A percentile compares a stretch with the other conserved stretches of the same genome.
Evolutionary conservation across 192 early-diverging fungal genomes (phyloP).

Genomic region (Podila verticillata): DNA sequence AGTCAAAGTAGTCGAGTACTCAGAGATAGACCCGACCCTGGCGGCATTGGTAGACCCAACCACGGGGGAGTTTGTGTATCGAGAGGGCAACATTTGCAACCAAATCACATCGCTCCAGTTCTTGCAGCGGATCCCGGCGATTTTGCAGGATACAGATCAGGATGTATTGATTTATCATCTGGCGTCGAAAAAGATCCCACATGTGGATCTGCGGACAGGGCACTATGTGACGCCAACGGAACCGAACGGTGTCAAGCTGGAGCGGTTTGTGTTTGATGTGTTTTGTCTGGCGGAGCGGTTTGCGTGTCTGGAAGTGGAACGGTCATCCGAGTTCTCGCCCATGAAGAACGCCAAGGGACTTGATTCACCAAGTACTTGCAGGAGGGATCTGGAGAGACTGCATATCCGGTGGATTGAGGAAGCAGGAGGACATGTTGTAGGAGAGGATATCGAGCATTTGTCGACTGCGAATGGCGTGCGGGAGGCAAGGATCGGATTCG

Average conservation of each 20-base stretch:
- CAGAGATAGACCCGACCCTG: slow-evolving; percentile 82
- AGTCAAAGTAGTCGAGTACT: slow-evolving; percentile 91
- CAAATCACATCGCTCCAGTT: slow-evolving; percentile 92
- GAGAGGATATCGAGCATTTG: slow-evolving; percentile 35
- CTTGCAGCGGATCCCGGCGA: slow-evolving; percentile 72
- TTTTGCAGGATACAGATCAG: slow-evolving; percentile 57
- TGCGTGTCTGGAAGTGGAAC: slow-evolving; percentile 85
- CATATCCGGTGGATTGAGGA: slow-evolving; percentile 76
- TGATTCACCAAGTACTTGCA: slow-evolving; percentile 89
- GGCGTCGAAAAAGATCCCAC: slow-evolving; percentile 91
- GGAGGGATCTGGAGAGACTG: slow-evolving; percentile 80
- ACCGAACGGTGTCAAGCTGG: slow-evolving; percentile 91
- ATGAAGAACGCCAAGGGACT: slow-evolving; percentile 88
- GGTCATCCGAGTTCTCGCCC: slow-evolving; percentile 91
- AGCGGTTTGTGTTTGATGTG: slow-evolving; percentile 97
- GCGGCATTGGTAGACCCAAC: slow-evolving; percentile 66
- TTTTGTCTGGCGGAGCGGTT: slow-evolving; percentile 80
- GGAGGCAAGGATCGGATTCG: slow-evolving; percentile 61
- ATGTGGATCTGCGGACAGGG: slow-evolving; percentile 77
- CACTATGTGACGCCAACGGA: slow-evolving; percentile 67
- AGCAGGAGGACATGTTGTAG: slow-evolving; percentile 77
- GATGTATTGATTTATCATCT: slow-evolving; percentile 85
- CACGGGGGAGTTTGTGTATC: slow-evolving; percentile 70
- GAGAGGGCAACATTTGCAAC: slow-evolving; percentile 93
- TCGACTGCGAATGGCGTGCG: slow-evolving; percentile 16